Percentiles rank a stretch among this genome's conserved stretches.
phyloP scores from a whole-genome alignment of 1,284 basidiomycete genomes.

The Pholiota adiposa region DNA sequence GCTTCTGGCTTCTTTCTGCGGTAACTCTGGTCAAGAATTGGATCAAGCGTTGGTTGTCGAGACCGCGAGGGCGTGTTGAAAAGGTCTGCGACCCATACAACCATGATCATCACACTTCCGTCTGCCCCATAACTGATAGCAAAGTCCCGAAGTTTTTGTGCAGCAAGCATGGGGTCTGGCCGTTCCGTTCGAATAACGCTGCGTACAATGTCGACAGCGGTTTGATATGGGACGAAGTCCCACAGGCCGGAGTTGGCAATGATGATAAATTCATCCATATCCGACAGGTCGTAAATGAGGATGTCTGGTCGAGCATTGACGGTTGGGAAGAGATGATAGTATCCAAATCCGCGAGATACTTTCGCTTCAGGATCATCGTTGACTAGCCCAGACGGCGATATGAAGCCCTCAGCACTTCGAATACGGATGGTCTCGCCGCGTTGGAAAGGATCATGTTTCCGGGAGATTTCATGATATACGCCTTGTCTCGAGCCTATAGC shows the following conservation, averaged over 20 bases:
- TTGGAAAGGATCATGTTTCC: slow-evolving; percentile 91
- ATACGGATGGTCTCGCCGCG: slow-evolving; percentile 86
- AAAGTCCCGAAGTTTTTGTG: slow-evolving; percentile 96
- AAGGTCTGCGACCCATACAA: slow-evolving; percentile 84
- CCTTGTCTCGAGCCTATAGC: slow-evolving; percentile 90
- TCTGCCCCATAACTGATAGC: slow-evolving; percentile 97
- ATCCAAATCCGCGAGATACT: slow-evolving; percentile 92
- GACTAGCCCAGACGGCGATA: slow-evolving; percentile 91
- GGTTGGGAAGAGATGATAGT: slow-evolving; percentile 90
- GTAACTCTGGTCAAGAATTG: slow-evolving; percentile 44
- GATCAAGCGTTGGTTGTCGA: slow-evolving; percentile 49
- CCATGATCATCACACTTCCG: slow-evolving; percentile 98
- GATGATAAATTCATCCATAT: slow-evolving; percentile 96
- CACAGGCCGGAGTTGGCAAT: slow-evolving; percentile 93
- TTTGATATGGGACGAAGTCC: slow-evolving; percentile 95
- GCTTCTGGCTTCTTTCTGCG: slow-evolving; percentile 47
- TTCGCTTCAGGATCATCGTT: slow-evolving; percentile 85
- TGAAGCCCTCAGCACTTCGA: slow-evolving; percentile 93
- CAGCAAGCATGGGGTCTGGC: slow-evolving; percentile 94
- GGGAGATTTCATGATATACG: slow-evolving; percentile 76
- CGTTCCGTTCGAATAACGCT: slow-evolving; percentile 85
- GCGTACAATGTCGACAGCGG: slow-evolving; percentile 95
- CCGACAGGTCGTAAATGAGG: slow-evolving; percentile 70
- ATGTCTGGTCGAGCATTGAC: slow-evolving; percentile 91
- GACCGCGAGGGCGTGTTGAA: slow-evolving; percentile 58